Evolutionary conservation across 2,329 filamentous ascomycete species (phyloP).

Genomic region (Clathrospora elynae): DNA sequence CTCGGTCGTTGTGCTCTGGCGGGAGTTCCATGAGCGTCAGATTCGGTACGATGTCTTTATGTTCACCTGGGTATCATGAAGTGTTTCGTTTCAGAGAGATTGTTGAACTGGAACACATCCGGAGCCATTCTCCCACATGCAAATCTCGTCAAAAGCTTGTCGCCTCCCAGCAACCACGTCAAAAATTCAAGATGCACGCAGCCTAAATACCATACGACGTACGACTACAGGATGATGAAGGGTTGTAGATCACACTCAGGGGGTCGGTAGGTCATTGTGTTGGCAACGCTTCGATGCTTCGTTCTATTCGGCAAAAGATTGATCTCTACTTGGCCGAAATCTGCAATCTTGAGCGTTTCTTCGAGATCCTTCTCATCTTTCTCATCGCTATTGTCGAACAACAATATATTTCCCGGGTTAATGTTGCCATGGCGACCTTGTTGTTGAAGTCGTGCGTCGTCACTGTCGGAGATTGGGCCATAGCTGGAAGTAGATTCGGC

Average conservation of each 20-base stretch:
- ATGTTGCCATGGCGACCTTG: constrained; percentile 30
- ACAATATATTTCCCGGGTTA: constrained; percentile 30
- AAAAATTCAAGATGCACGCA: constrained; percentile 27
- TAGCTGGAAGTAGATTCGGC: not conserved
- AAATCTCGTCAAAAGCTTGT: constrained; percentile 3
- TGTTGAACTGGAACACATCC: not conserved
- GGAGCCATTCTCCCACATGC: not conserved
- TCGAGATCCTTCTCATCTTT: not conserved
- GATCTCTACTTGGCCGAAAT: constrained; percentile 25
- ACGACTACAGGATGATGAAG: constrained; percentile 11
- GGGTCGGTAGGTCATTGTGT: constrained; percentile 20
- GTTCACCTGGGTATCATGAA: constrained; percentile 22
- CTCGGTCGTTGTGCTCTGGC: not conserved
- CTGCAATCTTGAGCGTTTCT: constrained; percentile 20
- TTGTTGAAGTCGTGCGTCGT: not conserved
- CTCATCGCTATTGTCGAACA: constrained; percentile 4
- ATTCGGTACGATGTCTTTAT: not conserved
- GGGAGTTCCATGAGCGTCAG: constrained; percentile 9
- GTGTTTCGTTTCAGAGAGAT: constrained; percentile 1
- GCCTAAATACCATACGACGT: constrained; percentile 32
- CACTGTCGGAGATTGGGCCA: not conserved
- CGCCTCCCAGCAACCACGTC: constrained; percentile 19
- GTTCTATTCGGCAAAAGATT: constrained; percentile 10
- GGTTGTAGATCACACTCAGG: constrained; percentile 17
- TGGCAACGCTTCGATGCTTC: constrained; percentile 1